Evolutionary conservation across 2,329 filamentous ascomycete genomes (phyloP).

Genomic region (Arthrobotrys conoides): DNA sequence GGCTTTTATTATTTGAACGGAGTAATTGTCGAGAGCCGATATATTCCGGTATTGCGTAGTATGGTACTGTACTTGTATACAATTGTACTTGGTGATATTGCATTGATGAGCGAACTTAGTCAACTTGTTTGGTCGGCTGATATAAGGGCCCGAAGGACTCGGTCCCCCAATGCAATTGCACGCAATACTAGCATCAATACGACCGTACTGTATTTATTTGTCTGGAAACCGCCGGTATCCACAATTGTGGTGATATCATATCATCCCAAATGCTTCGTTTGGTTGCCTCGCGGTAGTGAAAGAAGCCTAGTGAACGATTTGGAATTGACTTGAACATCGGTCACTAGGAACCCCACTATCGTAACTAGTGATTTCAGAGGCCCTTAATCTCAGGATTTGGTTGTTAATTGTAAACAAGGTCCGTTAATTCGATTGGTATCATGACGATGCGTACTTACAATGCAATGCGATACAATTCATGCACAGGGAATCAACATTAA

Average conservation of each 20-base stretch:
- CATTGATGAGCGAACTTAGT: neutral
- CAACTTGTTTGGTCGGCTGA: constrained; percentile 7
- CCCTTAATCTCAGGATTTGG: neutral
- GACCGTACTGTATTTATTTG: constrained; percentile 24
- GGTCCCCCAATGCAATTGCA: neutral
- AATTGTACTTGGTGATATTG: constrained; percentile 1
- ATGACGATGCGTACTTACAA: constrained; percentile 3
- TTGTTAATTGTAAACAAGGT: neutral
- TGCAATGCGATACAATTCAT: constrained; percentile 27
- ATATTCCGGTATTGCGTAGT: constrained; percentile 12
- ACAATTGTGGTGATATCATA: constrained; percentile 34
- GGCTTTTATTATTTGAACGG: neutral
- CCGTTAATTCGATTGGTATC: neutral
- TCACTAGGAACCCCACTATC: neutral
- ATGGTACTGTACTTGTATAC: no score
- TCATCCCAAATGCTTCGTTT: constrained; percentile 31
- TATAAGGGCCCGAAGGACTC: constrained; percentile 33
- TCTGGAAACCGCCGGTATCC: constrained; percentile 8
- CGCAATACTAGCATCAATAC: constrained; percentile 22
- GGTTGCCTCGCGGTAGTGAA: constrained; percentile 24
- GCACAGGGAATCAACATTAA: no score
- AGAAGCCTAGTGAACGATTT: constrained; percentile 57
- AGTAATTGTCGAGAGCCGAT: constrained; percentile 7
- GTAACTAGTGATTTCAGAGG: neutral
- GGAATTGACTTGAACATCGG: constrained; percentile 20